Evolutionary conservation across 2,329 filamentous ascomycete species (phyloP).

Genomic region (Pyrenophora graminea): DNA sequence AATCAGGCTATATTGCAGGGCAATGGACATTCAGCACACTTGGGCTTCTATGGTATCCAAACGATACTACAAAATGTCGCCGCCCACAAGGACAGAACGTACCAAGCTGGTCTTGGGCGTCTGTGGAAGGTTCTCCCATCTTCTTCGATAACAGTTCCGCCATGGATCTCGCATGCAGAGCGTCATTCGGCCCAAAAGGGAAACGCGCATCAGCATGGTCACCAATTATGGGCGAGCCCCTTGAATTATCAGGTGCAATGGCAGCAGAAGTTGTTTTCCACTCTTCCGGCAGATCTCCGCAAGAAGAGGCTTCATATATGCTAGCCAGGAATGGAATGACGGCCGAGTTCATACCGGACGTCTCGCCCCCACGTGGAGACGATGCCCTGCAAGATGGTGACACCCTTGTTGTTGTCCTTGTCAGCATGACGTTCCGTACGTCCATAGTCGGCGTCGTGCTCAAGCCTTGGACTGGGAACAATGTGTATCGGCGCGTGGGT

Average conservation of each 20-base stretch:
- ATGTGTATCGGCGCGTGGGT: slow-evolving; percentile 39
- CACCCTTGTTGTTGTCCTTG: slow-evolving; percentile 37
- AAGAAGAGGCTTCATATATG: slow-evolving; percentile 23
- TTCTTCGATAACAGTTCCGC: slow-evolving; percentile 44
- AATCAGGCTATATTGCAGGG: slow-evolving; percentile 43
- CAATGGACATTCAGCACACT: slow-evolving; percentile 45
- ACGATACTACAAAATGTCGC: slow-evolving; percentile 31
- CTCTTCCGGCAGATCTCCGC: slow-evolving; percentile 3
- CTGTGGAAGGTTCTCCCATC: slow-evolving; percentile 41
- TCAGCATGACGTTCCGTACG: slow-evolving; percentile 45
- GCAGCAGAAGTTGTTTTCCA: slow-evolving; percentile 37
- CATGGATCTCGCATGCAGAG: slow-evolving; percentile 43
- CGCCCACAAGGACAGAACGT: slow-evolving; percentile 31
- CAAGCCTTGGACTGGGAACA: slow-evolving; percentile 23
- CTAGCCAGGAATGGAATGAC: slow-evolving; percentile 35
- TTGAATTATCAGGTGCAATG: slow-evolving; percentile 43
- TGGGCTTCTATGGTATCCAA: slow-evolving; percentile 43
- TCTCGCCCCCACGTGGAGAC: slow-evolving; percentile 32
- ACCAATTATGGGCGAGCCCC: slow-evolving; percentile 33
- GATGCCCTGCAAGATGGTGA: slow-evolving; percentile 35
- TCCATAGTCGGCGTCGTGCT: slow-evolving; percentile 43
- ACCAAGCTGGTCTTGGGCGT: slow-evolving; percentile 46
- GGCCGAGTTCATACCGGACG: slow-evolving; percentile 41
- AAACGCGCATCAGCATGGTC: slow-evolving; percentile 33
- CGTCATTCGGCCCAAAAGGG: slow-evolving; percentile 32